phyloP scores from a whole-genome alignment of 1,284 basidiomycete species.

The Malassezia brasiliensis region DNA sequence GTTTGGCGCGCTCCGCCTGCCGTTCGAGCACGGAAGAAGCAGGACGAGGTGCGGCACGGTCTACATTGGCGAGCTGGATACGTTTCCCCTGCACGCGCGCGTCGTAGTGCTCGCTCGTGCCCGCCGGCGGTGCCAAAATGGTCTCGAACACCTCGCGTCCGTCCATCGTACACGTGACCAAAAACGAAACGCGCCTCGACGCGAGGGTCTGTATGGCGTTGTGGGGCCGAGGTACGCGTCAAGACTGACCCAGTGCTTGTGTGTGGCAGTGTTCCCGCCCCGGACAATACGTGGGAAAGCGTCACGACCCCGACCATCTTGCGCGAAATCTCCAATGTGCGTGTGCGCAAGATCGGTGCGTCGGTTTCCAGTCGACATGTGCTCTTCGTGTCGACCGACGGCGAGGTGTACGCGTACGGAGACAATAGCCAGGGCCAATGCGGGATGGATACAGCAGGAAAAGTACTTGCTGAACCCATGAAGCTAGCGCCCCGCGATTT shows the following conservation, averaged over 20 bases:
- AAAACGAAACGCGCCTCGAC: conserved; percentile 2
- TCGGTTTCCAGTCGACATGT: conserved; percentile 32
- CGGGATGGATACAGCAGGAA: conserved; percentile 25
- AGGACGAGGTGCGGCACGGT: conserved; percentile 9
- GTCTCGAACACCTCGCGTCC: not conserved
- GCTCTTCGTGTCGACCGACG: conserved; percentile 52
- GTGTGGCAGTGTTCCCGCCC: conserved; percentile 8
- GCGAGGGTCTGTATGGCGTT: conserved; percentile 1
- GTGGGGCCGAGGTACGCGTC: conserved; percentile 14
- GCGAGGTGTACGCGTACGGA: conserved; percentile 76
- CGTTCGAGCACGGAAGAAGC: conserved; percentile 5
- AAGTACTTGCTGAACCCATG: not conserved
- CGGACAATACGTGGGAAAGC: not conserved
- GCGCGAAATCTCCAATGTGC: conserved; percentile 69
- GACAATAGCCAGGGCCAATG: conserved; percentile 56
- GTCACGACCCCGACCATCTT: conserved; percentile 75
- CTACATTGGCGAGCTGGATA: conserved; percentile 8
- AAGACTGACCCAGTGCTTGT: conserved; percentile 2
- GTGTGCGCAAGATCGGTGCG: conserved; percentile 27
- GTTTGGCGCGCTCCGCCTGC: not conserved
- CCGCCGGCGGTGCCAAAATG: not conserved
- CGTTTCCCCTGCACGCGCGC: conserved; percentile 3
- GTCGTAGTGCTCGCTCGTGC: conserved; percentile 6
- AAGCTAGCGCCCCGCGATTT: conserved; percentile 29
- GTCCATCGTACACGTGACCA: conserved; percentile 7